phyloP scores from a whole-genome alignment of 805 yeast genomes.

The Spencermartinsiella europaea region DNA sequence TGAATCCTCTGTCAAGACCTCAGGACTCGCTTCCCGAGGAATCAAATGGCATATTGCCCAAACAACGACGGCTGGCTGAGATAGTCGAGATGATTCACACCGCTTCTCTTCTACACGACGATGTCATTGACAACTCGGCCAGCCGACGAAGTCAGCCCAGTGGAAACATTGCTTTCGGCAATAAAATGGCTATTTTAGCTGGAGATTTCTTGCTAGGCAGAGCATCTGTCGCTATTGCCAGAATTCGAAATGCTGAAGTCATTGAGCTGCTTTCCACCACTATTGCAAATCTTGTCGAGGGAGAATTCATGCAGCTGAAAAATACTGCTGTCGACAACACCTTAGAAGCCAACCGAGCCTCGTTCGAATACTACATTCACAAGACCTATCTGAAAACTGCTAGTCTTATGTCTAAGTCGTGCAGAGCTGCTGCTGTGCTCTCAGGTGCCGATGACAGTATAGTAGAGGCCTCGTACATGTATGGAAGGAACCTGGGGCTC shows the following conservation, averaged over 20 bases:
- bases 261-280: conserved; percentile 92
- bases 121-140: conserved; percentile 85
- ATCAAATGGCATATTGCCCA: conserved; percentile 79
- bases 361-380: conserved; percentile 91
- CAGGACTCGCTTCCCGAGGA: conserved; percentile 65
- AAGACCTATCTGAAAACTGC: conserved; percentile 96
- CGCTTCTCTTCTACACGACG: conserved; percentile 92
- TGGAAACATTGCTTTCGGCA: conserved; percentile 90
- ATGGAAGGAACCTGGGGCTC: conserved; percentile 87
- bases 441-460: conserved; percentile 73
- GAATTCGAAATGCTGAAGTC: conserved; percentile 94
- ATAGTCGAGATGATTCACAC: conserved; percentile 98
- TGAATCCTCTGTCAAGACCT: conserved; percentile 80
- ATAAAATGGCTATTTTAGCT: conserved; percentile 95
- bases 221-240: conserved; percentile 92
- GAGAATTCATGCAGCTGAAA: conserved; percentile 97
- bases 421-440: conserved; percentile 87
- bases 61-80: conserved; percentile 92
- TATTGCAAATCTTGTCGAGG: conserved; percentile 95
- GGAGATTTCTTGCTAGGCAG: conserved; percentile 95
- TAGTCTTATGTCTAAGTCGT: conserved; percentile 85
- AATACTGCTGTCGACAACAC: conserved; percentile 67
- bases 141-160: conserved; percentile 85
- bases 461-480: conserved; percentile 83
- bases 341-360: conserved; percentile 48